These are phyloP conservation scores for Euclidium syriacum DNA, from an alignment of 345 rosid species.

Conservation along the genomic window DNA sequence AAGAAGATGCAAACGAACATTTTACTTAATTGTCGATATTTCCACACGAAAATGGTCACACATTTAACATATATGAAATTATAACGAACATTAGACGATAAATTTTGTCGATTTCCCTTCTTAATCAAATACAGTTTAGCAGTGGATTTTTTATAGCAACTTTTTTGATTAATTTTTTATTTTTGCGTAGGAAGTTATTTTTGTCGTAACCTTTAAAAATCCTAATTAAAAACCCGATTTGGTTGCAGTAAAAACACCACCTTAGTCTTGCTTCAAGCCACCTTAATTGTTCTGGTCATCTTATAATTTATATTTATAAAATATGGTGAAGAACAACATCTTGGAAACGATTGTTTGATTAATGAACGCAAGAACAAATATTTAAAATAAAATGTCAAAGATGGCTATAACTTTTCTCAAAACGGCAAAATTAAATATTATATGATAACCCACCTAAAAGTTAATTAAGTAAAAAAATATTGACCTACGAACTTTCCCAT, in stretches of 20 bases:
- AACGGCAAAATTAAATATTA: neutral
- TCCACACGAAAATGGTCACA: too few species aligned
- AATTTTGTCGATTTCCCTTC: too few species aligned
- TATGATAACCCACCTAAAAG: neutral
- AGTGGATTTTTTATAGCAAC: neutral
- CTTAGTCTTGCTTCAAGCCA: neutral
- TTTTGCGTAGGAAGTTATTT: too few species aligned
- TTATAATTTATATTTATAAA: neutral
- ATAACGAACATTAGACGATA: too few species aligned
- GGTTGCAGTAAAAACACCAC: neutral
- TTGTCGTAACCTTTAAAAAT: too few species aligned
- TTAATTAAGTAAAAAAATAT: neutral
- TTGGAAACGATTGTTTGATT: neutral
- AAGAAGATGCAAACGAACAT: too few species aligned
- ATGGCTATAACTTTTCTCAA: conserved; percentile 17
- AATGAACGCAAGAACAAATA: conserved; percentile 3
- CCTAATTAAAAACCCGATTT: too few species aligned
- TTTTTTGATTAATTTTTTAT: too few species aligned
- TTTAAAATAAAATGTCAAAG: conserved; percentile 8
- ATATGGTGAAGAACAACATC: neutral
- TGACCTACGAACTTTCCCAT: conserved; percentile 23
- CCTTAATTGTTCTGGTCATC: neutral
- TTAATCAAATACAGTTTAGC: neutral
- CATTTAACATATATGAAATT: too few species aligned
- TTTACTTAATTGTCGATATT: too few species aligned